Conservation (phyloP, 2,329 filamentous ascomycete genomes). For the Cytospora schulzeri region DNA sequence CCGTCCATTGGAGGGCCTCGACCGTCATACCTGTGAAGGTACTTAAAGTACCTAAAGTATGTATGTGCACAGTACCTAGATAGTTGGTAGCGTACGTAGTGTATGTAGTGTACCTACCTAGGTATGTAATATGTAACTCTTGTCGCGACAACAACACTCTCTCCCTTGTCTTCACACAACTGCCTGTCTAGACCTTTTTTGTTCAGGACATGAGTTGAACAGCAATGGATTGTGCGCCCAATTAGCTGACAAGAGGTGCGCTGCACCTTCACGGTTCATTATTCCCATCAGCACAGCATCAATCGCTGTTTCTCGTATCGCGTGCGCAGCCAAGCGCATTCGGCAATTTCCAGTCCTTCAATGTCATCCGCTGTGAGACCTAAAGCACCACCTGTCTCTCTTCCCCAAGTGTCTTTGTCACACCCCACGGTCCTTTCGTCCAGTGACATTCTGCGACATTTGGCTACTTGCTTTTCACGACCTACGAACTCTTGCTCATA, state of each 20-base stretch:
- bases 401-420: not conserved
- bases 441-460: not conserved
- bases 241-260: constrained; percentile 1
- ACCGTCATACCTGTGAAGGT: not conserved
- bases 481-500: not conserved
- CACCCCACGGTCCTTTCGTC: not conserved
- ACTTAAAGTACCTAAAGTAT: not conserved
- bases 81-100: too few species aligned
- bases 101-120: too few species aligned
- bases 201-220: not conserved
- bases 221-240: not conserved
- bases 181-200: not conserved
- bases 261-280: not conserved
- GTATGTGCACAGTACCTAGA: too few species aligned
- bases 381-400: not conserved
- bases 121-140: not conserved
- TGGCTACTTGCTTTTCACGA: not conserved
- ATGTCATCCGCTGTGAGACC: not conserved
- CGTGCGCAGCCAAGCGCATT: not conserved
- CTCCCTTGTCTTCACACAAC: not conserved
- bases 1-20: not conserved
- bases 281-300: not conserved
- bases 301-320: not conserved
- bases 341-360: not conserved
- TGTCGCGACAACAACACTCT: not conserved